phyloP scores from a whole-genome alignment of 257 asterid species.

The Penstemon davidsonii region DNA sequence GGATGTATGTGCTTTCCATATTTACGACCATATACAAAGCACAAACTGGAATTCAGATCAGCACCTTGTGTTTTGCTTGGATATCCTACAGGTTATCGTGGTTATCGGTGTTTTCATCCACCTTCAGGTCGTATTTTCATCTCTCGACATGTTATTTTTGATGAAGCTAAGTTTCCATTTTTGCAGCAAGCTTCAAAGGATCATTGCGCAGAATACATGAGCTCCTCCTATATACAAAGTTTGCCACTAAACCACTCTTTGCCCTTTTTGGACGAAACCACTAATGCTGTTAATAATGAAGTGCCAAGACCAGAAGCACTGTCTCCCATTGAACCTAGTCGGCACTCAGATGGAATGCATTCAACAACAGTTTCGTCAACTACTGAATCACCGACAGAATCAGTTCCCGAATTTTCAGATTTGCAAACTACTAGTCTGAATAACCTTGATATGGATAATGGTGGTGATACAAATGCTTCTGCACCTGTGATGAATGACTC shows the following conservation, averaged over 20 bases:
- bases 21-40: neutral
- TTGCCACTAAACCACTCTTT: neutral
- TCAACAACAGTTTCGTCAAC: too few species aligned
- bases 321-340: too few species aligned
- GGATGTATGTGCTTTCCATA: slow-evolving; percentile 7
- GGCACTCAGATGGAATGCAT: too few species aligned
- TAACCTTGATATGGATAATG: too few species aligned
- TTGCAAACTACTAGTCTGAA: too few species aligned
- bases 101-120: neutral
- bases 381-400: too few species aligned
- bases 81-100: neutral
- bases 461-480: too few species aligned
- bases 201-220: neutral
- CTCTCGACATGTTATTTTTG: neutral
- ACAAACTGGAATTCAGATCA: slow-evolving; percentile 7
- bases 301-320: too few species aligned
- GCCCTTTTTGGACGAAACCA: neutral
- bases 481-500: too few species aligned
- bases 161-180: neutral
- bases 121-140: neutral
- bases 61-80: slow-evolving; percentile 10
- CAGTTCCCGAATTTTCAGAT: too few species aligned
- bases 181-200: neutral
- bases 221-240: neutral
- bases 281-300: too few species aligned